Conservation (phyloP, 2,329 filamentous ascomycete genomes). For the Fusarium brevicatenulatum region DNA sequence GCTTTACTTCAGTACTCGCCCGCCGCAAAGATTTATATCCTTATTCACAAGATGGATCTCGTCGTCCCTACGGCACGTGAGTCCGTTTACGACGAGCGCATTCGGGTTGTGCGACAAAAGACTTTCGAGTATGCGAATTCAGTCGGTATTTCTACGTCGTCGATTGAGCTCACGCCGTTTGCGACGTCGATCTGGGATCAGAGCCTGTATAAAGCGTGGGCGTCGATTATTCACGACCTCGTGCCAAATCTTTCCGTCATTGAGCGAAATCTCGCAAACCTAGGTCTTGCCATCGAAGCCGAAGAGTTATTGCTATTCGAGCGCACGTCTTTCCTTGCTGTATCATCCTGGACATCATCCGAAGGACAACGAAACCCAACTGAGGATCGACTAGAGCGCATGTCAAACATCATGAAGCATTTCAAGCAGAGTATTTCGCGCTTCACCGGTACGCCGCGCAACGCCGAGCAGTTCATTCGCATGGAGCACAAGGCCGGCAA, state of each 20-base stretch:
- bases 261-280: slow-evolving; percentile 82
- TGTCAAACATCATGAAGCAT: slow-evolving; percentile 97
- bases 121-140: slow-evolving; percentile 65
- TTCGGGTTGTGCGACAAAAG: slow-evolving; percentile 78
- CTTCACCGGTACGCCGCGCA: slow-evolving; percentile 82
- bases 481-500: slow-evolving; percentile 82
- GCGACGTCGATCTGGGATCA: slow-evolving; percentile 99
- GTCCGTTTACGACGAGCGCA: slow-evolving; percentile 84
- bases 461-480: slow-evolving; percentile 81
- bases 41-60: slow-evolving; percentile 99
- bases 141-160: slow-evolving; percentile 46
- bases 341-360: slow-evolving; percentile 87
- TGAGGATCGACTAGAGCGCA: slow-evolving; percentile 89
- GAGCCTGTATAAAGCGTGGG: slow-evolving; percentile 97
- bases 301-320: slow-evolving; percentile 96
- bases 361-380: slow-evolving; percentile 85
- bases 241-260: slow-evolving; percentile 94
- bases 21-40: slow-evolving; percentile 86
- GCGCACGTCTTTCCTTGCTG: slow-evolving; percentile 92
- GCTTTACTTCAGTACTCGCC: slow-evolving; percentile 88
- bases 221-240: slow-evolving; percentile 95
- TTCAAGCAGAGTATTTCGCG: slow-evolving; percentile 88
- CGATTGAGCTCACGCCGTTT: slow-evolving; percentile 82
- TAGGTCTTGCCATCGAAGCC: slow-evolving; percentile 88
- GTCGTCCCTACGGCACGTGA: slow-evolving; percentile 83